Evolutionary conservation across 75 land plant species (phyloP), one percentile per base, ranked within the genome.

Genomic region (Picea glauca): DNA sequence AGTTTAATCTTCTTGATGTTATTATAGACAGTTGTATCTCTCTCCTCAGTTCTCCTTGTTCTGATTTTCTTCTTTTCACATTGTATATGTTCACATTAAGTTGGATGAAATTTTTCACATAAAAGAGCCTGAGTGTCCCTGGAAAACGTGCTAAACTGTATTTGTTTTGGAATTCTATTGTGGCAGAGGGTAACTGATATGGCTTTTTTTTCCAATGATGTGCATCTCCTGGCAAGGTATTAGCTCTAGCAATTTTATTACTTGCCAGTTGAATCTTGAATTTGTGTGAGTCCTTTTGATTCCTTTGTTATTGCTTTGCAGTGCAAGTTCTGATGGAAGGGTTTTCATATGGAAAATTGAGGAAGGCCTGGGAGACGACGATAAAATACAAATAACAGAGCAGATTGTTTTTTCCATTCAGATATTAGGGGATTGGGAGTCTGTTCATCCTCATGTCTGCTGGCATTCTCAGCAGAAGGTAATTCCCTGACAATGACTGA

Each of bases 141-240:
- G 4, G 43, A 40, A 40, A 40, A 40, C 5, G 5, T 40, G 43
- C 43, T 40, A 40, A 40, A 40, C 43, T 40, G 43, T 40, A 40
- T 40, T 40, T 40, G 43, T 40, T 40, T 40, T 40, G 43, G 43
- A 40, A 40, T 40, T 40, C 43, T 40, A 0, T 40, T 40, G 43
- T 77, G 77, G 33, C 90, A 94, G 98, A 90, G 91, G 79, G 95
- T 96, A 30, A 90, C 93, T 13, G 98, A 94, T 80, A 96, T 94
- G 94, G 93, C 88, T 77, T 94, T 96, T 78, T 91, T 92, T 81
- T 84, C 95, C 38, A 91, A 92, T 63, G 93, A 94, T 81, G 93
- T 92, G 58, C 97, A 96, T 78, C 90, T 94, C 72, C 77, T 96
- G 67, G 99, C 95, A 50, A 94, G 99, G 99, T 96, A 83, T 13